Conservation (phyloP, 1,284 basidiomycete species). For the Albatrellus sp. region DNA sequence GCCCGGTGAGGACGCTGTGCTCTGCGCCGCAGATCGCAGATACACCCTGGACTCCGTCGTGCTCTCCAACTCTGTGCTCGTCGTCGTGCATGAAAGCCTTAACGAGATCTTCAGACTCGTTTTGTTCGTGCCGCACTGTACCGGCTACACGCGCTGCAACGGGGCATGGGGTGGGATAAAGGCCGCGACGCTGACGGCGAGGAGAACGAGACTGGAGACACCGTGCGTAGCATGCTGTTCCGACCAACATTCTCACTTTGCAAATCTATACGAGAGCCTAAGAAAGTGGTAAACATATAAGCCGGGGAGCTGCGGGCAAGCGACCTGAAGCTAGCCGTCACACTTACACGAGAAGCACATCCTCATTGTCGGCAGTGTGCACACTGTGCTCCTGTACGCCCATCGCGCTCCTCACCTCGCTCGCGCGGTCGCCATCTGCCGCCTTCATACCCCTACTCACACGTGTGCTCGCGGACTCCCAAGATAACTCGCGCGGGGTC, state of each 20-base stretch:
- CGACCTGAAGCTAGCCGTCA: too few relatives aligned
- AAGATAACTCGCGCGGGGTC: too few relatives aligned
- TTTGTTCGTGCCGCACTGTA: slow-evolving; percentile 62
- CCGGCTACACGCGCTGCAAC: slow-evolving; percentile 48
- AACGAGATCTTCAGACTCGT: slow-evolving; percentile 71
- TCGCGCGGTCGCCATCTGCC: too few relatives aligned
- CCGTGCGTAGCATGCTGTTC: neutral
- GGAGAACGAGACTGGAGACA: slow-evolving; percentile 22
- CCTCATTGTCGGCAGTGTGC: too few relatives aligned
- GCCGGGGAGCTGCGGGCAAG: too few relatives aligned
- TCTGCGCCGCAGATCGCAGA: slow-evolving; percentile 75
- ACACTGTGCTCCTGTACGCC: too few relatives aligned
- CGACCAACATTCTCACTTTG: neutral
- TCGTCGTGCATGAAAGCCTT: slow-evolving; percentile 63
- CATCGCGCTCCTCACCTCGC: too few relatives aligned
- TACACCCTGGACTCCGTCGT: slow-evolving; percentile 69
- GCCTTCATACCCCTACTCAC: too few relatives aligned
- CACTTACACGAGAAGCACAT: too few relatives aligned
- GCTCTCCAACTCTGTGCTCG: slow-evolving; percentile 75
- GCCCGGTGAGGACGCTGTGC: slow-evolving; percentile 72
- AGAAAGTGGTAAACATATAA: too few relatives aligned
- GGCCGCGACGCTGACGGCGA: slow-evolving; percentile 34
- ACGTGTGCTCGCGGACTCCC: too few relatives aligned
- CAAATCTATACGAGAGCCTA: too few relatives aligned
- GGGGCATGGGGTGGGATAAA: slow-evolving; percentile 57